Percentiles rank a stretch among this genome's conserved stretches.
phyloP scores from a whole-genome alignment of 2,329 filamentous ascomycete genomes.

The Apiospora saccharicola region DNA sequence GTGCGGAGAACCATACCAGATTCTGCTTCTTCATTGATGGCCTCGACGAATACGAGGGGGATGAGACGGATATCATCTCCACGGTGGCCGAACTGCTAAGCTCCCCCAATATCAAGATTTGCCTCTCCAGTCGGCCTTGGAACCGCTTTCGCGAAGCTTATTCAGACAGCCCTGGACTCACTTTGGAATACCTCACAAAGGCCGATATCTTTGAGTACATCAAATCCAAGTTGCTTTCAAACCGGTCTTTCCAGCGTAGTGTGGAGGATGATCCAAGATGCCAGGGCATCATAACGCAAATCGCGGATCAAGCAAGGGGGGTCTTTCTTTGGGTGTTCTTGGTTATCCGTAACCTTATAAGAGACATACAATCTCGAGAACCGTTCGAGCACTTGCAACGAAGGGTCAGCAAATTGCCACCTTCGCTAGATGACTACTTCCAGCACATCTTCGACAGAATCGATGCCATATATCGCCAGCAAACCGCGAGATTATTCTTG shows the following conservation, averaged over 20 bases:
- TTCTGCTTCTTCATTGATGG: constrained; percentile 11
- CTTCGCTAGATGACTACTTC: neutral
- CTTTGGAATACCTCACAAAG: neutral
- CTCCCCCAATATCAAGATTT: constrained; percentile 1
- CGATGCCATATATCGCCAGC: neutral
- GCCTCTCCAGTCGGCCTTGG: neutral
- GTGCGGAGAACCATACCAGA: neutral
- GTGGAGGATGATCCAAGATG: neutral
- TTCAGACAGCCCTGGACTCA: neutral
- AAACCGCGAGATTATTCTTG: neutral
- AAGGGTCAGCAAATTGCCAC: neutral
- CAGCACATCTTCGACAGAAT: neutral
- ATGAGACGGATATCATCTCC: neutral
- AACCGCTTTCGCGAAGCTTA: neutral
- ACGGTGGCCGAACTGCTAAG: neutral
- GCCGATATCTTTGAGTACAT: neutral
- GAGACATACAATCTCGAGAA: neutral
- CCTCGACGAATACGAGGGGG: neutral
- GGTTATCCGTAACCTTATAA: neutral
- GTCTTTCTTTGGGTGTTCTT: neutral
- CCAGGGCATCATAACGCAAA: neutral
- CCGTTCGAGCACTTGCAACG: neutral
- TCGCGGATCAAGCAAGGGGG: neutral
- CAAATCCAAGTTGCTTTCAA: neutral
- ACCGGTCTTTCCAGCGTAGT: neutral